These are phyloP conservation scores for Adenanthera pavonina DNA, from an alignment of 306 rosid species.

Conservation along the genomic window DNA sequence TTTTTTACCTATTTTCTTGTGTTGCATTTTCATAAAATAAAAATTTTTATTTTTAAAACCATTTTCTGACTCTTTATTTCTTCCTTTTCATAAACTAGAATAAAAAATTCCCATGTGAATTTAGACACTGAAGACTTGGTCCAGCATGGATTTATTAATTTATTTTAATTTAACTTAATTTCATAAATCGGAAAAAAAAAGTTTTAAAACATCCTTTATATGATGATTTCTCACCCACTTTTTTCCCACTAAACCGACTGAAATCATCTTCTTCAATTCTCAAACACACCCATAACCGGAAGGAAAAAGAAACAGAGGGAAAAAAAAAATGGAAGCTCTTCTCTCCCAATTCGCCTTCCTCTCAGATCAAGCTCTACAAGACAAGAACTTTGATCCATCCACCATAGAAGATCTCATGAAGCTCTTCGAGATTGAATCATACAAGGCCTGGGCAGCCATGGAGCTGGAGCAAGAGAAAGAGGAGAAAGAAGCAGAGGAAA, in stretches of 20 bases:
- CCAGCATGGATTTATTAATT: background rate
- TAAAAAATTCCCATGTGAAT: background rate
- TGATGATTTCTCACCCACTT: conserved; percentile 7
- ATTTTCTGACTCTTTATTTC: background rate
- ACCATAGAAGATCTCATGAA: conserved; percentile 76
- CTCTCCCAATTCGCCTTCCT: conserved; percentile 73
- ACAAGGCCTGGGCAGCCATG: conserved; percentile 88
- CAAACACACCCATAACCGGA: background rate
- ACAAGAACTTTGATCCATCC: conserved; percentile 85
- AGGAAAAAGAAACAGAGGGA: background rate
- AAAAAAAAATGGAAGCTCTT: conserved; percentile 69
- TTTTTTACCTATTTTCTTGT: no score
- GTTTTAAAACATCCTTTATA: background rate
- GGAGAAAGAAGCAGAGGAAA: conserved; percentile 60
- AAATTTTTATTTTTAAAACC: background rate
- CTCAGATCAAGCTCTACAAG: conserved; percentile 70
- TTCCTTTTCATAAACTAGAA: background rate
- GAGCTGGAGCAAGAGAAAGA: conserved; percentile 69
- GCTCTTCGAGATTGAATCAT: conserved; percentile 92
- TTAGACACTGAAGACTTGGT: background rate
- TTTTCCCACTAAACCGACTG: conserved; percentile 8
- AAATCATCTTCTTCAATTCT: conserved; percentile 40
- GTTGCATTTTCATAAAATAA: background rate
- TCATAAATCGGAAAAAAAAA: conserved; percentile 1
- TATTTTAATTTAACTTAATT: background rate